These are phyloP conservation scores for Nicotiana noctiflora DNA, from an alignment of 257 asterid genomes.

Conservation along the genomic window DNA sequence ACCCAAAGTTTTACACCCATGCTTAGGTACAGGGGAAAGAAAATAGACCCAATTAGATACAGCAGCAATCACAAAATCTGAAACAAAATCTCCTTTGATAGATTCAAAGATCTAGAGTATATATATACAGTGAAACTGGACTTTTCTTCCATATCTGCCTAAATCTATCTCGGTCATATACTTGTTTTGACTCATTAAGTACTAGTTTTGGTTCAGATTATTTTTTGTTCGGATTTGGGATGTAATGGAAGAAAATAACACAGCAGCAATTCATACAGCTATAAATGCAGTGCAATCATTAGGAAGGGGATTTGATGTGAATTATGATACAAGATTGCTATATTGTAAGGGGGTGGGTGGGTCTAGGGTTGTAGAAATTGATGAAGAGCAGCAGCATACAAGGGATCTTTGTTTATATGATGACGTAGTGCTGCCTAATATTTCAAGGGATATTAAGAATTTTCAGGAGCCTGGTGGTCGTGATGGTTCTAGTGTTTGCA, in stretches of 20 bases:
- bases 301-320: slow-evolving; percentile 87
- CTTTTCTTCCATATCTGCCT: not conserved
- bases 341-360: slow-evolving; percentile 78
- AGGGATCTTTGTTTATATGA: slow-evolving; percentile 67
- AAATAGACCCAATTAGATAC: not conserved
- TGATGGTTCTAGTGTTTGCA: slow-evolving; percentile 67
- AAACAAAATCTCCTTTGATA: not conserved
- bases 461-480: slow-evolving; percentile 50
- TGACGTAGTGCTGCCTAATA: slow-evolving; percentile 47
- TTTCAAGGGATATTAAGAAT: slow-evolving; percentile 61
- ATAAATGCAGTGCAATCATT: slow-evolving; percentile 65
- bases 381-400: slow-evolving; percentile 37
- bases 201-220: not conserved
- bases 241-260: slow-evolving; percentile 72
- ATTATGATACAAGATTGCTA: slow-evolving; percentile 77
- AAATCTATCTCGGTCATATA: not conserved
- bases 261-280: slow-evolving; percentile 79
- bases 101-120: not conserved
- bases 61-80: not conserved
- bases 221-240: not conserved
- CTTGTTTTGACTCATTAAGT: not conserved
- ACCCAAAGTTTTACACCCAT: not conserved
- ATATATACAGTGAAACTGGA: not conserved
- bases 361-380: slow-evolving; percentile 64
- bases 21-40: not conserved